A percentile compares a stretch with the other conserved stretches of the same genome.
These are phyloP conservation scores for Talaromyces stipitatus DNA, from an alignment of 495 filamentous ascomycete genomes.

Conservation along the genomic window DNA sequence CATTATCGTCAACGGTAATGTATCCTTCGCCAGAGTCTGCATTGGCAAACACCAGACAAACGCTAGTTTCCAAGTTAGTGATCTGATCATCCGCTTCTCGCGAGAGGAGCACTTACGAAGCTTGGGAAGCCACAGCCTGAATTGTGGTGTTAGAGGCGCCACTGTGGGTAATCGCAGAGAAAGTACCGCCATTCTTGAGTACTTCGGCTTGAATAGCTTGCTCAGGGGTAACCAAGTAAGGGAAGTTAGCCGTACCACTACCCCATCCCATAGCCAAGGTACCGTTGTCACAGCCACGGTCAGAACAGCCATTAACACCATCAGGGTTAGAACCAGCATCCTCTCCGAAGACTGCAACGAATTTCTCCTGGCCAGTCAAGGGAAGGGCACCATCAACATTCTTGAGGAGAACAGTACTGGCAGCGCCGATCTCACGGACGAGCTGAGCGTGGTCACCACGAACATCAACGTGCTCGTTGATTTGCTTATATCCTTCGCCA, in stretches of 20 bases:
- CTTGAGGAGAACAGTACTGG: slow-evolving; percentile 83
- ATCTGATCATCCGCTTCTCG: not conserved
- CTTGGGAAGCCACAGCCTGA: slow-evolving; percentile 51
- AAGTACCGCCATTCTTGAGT: slow-evolving; percentile 46
- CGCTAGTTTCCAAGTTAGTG: slow-evolving; percentile 21
- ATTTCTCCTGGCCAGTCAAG: slow-evolving; percentile 62
- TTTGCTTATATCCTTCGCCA: slow-evolving; percentile 49
- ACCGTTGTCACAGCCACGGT: slow-evolving; percentile 78
- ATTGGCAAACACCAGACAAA: slow-evolving; percentile 83
- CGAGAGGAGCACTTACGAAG: slow-evolving; percentile 21
- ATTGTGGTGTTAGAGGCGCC: slow-evolving; percentile 54
- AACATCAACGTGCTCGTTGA: slow-evolving; percentile 86
- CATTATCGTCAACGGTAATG: slow-evolving; percentile 75
- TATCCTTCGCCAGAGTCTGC: slow-evolving; percentile 82
- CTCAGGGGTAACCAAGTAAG: slow-evolving; percentile 83
- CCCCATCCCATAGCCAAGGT: slow-evolving; percentile 96
- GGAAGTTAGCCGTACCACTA: slow-evolving; percentile 81
- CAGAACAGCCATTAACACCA: slow-evolving; percentile 79
- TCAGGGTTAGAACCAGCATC: slow-evolving; percentile 71
- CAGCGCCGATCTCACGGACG: slow-evolving; percentile 67
- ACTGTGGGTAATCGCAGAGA: slow-evolving; percentile 73
- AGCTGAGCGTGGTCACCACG: slow-evolving; percentile 61
- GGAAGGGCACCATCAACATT: slow-evolving; percentile 69
- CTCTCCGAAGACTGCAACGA: slow-evolving; percentile 75
- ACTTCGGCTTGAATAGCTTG: slow-evolving; percentile 76